Evolutionary conservation across 495 filamentous ascomycete genomes (phyloP).

Genomic region (Daldinia caldariorum): DNA sequence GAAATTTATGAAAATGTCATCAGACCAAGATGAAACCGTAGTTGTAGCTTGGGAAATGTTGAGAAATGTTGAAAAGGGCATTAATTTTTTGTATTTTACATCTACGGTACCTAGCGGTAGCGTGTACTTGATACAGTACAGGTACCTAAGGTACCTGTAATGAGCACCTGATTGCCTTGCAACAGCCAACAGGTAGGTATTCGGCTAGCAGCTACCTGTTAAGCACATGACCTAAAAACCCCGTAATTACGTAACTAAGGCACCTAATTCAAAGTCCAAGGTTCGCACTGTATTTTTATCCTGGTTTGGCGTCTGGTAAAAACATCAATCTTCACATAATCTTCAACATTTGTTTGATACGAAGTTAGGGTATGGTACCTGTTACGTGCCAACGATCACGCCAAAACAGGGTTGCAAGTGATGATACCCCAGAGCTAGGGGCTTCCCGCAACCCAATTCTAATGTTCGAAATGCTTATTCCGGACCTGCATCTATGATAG

Average conservation of each 20-base stretch:
- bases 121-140: conserved; percentile 4
- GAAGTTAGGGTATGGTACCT: conserved; percentile 11
- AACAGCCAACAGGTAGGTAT: too few species aligned
- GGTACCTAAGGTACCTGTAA: too few species aligned
- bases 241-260: conserved; percentile 17
- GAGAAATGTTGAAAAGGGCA: conserved; percentile 8
- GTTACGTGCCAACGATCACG: conserved; percentile 17
- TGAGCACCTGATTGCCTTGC: not conserved
- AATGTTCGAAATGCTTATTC: conserved; percentile 12
- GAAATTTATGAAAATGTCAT: conserved; percentile 18
- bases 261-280: not conserved
- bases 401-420: not conserved
- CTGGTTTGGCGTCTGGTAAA: too few species aligned
- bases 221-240: not conserved
- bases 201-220: not conserved
- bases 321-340: conserved; percentile 1
- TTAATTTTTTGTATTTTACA: too few species aligned
- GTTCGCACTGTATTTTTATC: conserved; percentile 17
- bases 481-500: conserved; percentile 8
- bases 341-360: not conserved
- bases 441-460: conserved; percentile 23
- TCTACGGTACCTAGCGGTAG: not conserved
- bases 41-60: not conserved
- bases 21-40: conserved; percentile 22
- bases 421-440: conserved; percentile 26